phyloP scores from a whole-genome alignment of 345 rosid genomes.

The Combretum micranthum region DNA sequence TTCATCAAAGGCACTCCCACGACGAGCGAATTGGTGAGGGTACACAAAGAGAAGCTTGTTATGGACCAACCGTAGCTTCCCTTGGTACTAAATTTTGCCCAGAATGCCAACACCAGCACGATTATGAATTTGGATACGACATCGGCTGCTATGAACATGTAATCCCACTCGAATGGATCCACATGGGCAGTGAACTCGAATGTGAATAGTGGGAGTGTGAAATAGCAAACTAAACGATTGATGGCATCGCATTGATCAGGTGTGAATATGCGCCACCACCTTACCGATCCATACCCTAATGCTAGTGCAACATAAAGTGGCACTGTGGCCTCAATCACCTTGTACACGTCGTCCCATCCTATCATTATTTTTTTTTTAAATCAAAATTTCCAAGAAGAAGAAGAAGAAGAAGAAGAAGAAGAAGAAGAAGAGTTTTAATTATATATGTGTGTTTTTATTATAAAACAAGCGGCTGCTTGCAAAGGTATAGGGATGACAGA shows the following conservation, averaged over 20 bases:
- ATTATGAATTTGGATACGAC: slow-evolving; percentile 64
- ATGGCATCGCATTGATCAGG: slow-evolving; percentile 77
- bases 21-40: slow-evolving; percentile 73
- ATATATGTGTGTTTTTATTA: no score
- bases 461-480: no score
- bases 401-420: no score
- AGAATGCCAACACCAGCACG: slow-evolving; percentile 46
- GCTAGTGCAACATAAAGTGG: slow-evolving; percentile 77
- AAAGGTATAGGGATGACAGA: no score
- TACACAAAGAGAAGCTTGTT: slow-evolving; percentile 73
- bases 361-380: slow-evolving; percentile 41
- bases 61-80: slow-evolving; percentile 88
- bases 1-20: slow-evolving; percentile 74
- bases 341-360: slow-evolving; percentile 69
- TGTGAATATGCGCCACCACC: slow-evolving; percentile 79
- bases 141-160: slow-evolving; percentile 61
- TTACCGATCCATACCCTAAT: slow-evolving; percentile 88
- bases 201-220: slow-evolving; percentile 82
- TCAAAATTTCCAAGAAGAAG: no score
- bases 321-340: slow-evolving; percentile 74
- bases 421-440: no score
- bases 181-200: slow-evolving; percentile 75
- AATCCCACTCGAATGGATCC: slow-evolving; percentile 81
- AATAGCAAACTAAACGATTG: slow-evolving; percentile 66
- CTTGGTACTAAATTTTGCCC: slow-evolving; percentile 73